These are phyloP conservation scores for Fomitopsis serialis DNA, from an alignment of 768 basidiomycete genomes.

Conservation along the genomic window DNA sequence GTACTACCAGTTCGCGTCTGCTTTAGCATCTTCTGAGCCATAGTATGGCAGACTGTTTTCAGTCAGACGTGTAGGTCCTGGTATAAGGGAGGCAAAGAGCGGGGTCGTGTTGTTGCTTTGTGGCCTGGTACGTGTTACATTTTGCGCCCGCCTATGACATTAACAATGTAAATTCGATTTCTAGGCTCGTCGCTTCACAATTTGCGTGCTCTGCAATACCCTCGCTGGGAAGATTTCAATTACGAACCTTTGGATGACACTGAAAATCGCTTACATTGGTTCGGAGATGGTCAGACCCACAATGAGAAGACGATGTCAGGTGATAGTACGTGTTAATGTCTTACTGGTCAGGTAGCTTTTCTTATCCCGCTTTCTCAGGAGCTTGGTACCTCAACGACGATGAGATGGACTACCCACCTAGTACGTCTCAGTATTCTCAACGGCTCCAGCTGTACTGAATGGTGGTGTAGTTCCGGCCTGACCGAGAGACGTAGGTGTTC, in stretches of 20 bases:
- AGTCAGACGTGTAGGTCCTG: constrained; percentile 54
- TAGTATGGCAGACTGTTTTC: constrained; percentile 45
- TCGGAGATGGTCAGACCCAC: constrained; percentile 56
- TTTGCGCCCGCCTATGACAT: too few species aligned
- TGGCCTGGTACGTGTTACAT: constrained; percentile 63
- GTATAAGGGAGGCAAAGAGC: constrained; percentile 58
- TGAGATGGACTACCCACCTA: constrained; percentile 39
- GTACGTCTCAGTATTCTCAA: too few species aligned
- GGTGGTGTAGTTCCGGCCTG: too few species aligned
- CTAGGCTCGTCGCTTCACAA: constrained; percentile 33
- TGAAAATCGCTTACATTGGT: constrained; percentile 50
- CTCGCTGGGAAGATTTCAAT: constrained; percentile 62
- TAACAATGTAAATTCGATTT: neutral
- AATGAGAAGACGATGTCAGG: constrained; percentile 40
- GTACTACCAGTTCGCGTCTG: constrained; percentile 16
- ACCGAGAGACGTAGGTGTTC: too few species aligned
- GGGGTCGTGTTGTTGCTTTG: constrained; percentile 50
- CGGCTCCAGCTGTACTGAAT: too few species aligned
- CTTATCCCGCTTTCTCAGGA: too few species aligned
- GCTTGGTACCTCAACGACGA: constrained; percentile 40
- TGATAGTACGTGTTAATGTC: constrained; percentile 15
- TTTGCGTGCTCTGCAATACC: constrained; percentile 40
- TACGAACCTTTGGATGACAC: constrained; percentile 41
- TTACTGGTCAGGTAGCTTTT: neutral
- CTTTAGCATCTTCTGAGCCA: neutral